phyloP scores from a whole-genome alignment of 768 basidiomycete species.

The Piloderma croceum region DNA sequence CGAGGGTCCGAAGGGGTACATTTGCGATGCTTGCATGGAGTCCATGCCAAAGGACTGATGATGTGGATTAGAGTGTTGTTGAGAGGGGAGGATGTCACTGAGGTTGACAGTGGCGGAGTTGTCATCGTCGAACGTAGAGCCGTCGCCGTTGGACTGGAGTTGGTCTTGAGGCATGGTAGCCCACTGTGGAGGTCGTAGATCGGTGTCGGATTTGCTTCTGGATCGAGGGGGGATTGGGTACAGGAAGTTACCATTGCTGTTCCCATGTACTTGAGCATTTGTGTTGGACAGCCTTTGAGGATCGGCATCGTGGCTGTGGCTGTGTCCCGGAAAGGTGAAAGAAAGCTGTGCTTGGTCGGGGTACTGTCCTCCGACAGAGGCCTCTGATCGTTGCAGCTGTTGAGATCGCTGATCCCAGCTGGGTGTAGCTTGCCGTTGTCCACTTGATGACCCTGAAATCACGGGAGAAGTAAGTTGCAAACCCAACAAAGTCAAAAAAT shows the following conservation, averaged over 20 bases:
- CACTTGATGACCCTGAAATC: too few species aligned
- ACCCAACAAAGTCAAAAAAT: too few species aligned
- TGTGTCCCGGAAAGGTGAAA: slow-evolving; percentile 19
- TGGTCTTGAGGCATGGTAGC: slow-evolving; percentile 36
- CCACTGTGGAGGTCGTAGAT: slow-evolving; percentile 53
- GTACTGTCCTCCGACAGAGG: too few species aligned
- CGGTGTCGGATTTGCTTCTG: slow-evolving; percentile 58
- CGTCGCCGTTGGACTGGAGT: slow-evolving; percentile 26
- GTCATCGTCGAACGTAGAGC: slow-evolving; percentile 34
- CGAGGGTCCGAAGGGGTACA: slow-evolving; percentile 21
- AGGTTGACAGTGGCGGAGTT: slow-evolving; percentile 24
- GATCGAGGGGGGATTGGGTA: slow-evolving; percentile 36
- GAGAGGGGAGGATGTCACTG: slow-evolving; percentile 16
- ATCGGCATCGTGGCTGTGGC: slow-evolving; percentile 26
- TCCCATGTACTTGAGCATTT: slow-evolving; percentile 26
- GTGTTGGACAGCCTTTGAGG: slow-evolving; percentile 31
- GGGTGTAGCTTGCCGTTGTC: too few species aligned
- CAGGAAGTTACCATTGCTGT: slow-evolving; percentile 34
- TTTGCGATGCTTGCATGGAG: slow-evolving; percentile 20
- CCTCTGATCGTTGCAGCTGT: too few species aligned
- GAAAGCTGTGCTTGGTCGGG: slow-evolving; percentile 21
- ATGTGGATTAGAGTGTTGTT: slow-evolving; percentile 10
- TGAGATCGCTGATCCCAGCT: too few species aligned
- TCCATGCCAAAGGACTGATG: slow-evolving; percentile 22
- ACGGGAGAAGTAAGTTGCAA: too few species aligned